phyloP scores from a whole-genome alignment of 169 alveolate genomes.

The Plasmodium gallinaceum region DNA sequence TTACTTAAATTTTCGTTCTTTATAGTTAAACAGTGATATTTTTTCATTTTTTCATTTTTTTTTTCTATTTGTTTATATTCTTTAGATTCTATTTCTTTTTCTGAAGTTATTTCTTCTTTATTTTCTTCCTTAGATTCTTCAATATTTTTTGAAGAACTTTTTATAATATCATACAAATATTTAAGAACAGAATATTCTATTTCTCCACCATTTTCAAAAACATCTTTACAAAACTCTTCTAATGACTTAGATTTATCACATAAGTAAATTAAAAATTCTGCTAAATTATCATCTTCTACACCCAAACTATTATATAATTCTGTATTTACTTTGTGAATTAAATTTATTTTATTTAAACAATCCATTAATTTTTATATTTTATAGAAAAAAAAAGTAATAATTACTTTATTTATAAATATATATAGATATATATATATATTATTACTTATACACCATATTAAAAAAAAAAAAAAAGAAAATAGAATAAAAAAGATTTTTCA shows the following conservation, averaged over 20 bases:
- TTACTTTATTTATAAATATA: background rate
- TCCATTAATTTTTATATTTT: constrained; percentile 22
- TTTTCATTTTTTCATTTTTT: constrained; percentile 65
- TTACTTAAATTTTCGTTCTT: constrained; percentile 21
- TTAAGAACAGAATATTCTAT: constrained; percentile 55
- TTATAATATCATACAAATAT: constrained; percentile 37
- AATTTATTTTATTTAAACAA: constrained; percentile 43
- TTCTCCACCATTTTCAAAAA: constrained; percentile 71
- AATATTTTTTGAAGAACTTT: background rate
- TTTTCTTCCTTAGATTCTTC: constrained; percentile 7
- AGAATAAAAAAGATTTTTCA: no score
- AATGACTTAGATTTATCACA: constrained; percentile 47
- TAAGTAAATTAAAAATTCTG: constrained; percentile 46
- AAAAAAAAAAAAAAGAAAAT: no score
- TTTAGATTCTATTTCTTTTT: background rate
- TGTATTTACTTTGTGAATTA: constrained; percentile 49
- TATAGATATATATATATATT: background rate
- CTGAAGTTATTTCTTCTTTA: background rate
- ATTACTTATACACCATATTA: background rate
- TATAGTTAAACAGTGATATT: constrained; percentile 28
- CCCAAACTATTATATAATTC: constrained; percentile 37
- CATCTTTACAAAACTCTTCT: constrained; percentile 66
- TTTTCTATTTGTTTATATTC: constrained; percentile 42
- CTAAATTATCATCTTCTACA: constrained; percentile 49
- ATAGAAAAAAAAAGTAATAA: background rate